A percentile compares a stretch with the other conserved stretches of the same genome.
Evolutionary conservation across 306 rosid genomes (phyloP).

Genomic region (Sicyos edulis): DNA sequence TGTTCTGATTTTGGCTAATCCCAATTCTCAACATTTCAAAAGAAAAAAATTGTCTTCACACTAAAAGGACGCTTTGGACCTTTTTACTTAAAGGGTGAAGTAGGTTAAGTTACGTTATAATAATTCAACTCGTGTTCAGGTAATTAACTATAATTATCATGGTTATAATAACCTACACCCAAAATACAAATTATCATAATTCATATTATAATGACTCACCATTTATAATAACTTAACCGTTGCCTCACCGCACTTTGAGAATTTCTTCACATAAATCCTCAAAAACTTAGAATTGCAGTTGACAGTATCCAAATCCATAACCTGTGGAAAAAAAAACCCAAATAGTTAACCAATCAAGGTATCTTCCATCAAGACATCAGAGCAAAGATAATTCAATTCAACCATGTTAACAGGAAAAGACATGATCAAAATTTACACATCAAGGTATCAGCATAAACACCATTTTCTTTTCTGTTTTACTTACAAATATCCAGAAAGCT

Average conservation of each 20-base stretch:
- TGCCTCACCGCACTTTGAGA: too few relatives aligned
- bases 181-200: too few relatives aligned
- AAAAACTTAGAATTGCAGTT: not conserved
- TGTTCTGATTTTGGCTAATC: not conserved
- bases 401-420: slow-evolving; percentile 10
- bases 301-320: not conserved
- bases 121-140: too few relatives aligned
- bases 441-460: not conserved
- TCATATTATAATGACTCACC: too few relatives aligned
- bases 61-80: not conserved
- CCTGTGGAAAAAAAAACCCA: not conserved
- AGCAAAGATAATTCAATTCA: not conserved
- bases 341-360: not conserved
- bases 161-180: too few relatives aligned
- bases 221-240: too few relatives aligned
- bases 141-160: too few relatives aligned
- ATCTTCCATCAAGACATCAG: slow-evolving; percentile 3
- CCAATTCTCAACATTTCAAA: not conserved
- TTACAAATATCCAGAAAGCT: not conserved
- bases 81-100: too few relatives aligned
- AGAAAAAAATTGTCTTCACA: not conserved
- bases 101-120: too few relatives aligned
- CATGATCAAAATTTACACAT: not conserved
- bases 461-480: not conserved
- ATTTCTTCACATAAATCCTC: not conserved